Evolutionary conservation across 257 asterid species (phyloP), one percentile per base, ranked within the genome.

Genomic region (Coffea eugenioides): DNA sequence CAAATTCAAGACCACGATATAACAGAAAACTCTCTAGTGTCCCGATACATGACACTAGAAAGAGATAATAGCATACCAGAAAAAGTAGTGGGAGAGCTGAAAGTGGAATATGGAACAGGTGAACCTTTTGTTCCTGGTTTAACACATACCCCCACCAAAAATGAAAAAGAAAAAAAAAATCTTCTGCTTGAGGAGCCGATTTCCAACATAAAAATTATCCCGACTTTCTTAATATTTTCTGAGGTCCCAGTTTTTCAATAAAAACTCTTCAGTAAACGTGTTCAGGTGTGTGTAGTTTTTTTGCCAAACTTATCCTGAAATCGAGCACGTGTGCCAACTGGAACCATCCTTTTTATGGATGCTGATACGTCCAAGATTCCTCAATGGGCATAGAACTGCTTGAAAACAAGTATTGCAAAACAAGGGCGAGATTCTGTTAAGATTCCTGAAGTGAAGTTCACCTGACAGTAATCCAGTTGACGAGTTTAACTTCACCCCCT

Each of bases 171-270:
- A 23, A 5, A 71, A 4, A 75, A 75, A 75, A 68, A 75, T 81
- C 77, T 75, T 31, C 66, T 16, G 66, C 12, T 79, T 75, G 57
- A 56, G 73, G 59, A 67, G 69, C 73, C 34, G 73, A 56, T 52
- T 66, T 54, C 51, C 67, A 18, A 6, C 5, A 54, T 66, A n/a
- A 39, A 54, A 41, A 41, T 43, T 79, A 56, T 57, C 61, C 61
- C 18, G 8, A 25, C 52, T 71, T 39, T n/a, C 8, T 39, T 1
- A 0, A 1, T 4, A 62, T 66, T 78, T 73, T 82, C 66, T 82
- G 82, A 73, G 82, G 85, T 82, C 85, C 77, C 78, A 74, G 69
- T 27, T 69, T 82, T 64, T 74, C 52, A n/a, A 8, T 54, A 43
- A 67, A 34, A 67, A 21, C 36, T 12, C 52, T 18, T 9, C 9